Evolutionary conservation across 192 early-diverging fungal species (phyloP), one percentile per base, ranked within the genome.

Genomic region (Martensiomyces pterosporus): DNA sequence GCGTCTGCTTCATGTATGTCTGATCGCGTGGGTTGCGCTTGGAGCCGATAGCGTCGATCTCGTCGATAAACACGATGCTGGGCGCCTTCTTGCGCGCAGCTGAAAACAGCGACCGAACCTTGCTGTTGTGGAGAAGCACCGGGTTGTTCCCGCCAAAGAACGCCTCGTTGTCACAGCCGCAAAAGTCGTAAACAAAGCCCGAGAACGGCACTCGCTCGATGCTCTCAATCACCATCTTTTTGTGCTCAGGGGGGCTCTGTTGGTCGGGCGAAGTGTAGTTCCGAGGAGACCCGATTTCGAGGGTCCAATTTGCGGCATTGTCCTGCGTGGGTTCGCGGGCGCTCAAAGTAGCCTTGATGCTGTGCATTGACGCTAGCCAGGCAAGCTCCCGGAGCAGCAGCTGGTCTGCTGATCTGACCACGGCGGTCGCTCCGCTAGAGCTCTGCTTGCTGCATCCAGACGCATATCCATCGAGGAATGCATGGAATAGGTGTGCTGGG

Each of bases 1-100:
- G 82, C 4, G 97, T 99, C 63, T 99, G 95, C 52, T 93, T 88
- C 89, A 94, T 94, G 52, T 94, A 93, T 4, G 85, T 86, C 64
- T 97, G 93, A 55, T 98, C 97, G 60, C 90, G 90, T 29, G 84
- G 81, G 55, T 82, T 91, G 29, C 95, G 85, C 62, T 93, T 94
- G 40, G 85, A 85, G 15, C 97, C 95, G 57, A 99, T 93, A 0
- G 95, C 92, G 71, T 99, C 97, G 43, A 99, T 80, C 64, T 99
- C 97, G 70, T 99, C 97, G 64, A 99, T 98, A 72, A 99, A 99
- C 7, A 99, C 86, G 44, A 91, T 93, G 60, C 85, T 85, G 12
- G 90, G 90, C 8, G 90, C 79, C 38, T 86, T 80, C 12, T 75
- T 59, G 25, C 86, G 80, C 15, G 90, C 90, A 5, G 86, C 85